Evolutionary conservation across 768 basidiomycete species (phyloP), one percentile per base, ranked within the genome.

Genomic region (Heimioporus sp.): DNA sequence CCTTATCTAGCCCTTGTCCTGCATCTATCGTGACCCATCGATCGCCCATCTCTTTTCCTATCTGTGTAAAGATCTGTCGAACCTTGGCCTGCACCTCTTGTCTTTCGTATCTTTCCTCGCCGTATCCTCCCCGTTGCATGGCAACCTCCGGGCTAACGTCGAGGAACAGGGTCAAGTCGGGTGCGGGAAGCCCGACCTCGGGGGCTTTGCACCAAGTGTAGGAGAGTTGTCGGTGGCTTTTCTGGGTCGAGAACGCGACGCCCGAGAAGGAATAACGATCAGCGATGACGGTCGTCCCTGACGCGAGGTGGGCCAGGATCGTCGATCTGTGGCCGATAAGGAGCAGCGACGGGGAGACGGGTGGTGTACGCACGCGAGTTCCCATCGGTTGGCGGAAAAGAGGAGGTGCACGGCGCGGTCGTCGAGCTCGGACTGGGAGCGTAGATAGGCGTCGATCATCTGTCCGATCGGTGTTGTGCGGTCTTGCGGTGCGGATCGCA

Each of bases 261-360:
- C 96, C 96, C 3, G 95, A 98, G 71, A 98, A 98, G 1, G 94
- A 91, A 66, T 98, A 99, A 39, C 97, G 80, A 67, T 98, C 96
- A 62, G 90, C 92, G 41, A 99, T 71, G 63, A 99, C 74, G 0
- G 82, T 80, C 4, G 82, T 87, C 0, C 93, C 92, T 0, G 73
- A 63, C 0, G 67, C 67, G 3, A 97, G 76, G 20, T 81, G 72
- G 6, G 70, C 61, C 51, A 81, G 74, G 46, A 98, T 92, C 0
- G 74, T 75, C 3, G 83, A 68, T 21, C 90, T 87, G 54, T 57
- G 24, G 31, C 3, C 2, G 38, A 19, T 12, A 12, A 19, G 15
- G 12, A 39, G 19, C 19, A 28, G 3, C 16, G 35, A 16, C 12
- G 12, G 9, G 20, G 11, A 28, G 36, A n/a, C 8, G 24, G 24